Evolutionary conservation across 306 rosid genomes (phyloP), one percentile per base, ranked within the genome.

Genomic region (Cucurbita moschata): DNA sequence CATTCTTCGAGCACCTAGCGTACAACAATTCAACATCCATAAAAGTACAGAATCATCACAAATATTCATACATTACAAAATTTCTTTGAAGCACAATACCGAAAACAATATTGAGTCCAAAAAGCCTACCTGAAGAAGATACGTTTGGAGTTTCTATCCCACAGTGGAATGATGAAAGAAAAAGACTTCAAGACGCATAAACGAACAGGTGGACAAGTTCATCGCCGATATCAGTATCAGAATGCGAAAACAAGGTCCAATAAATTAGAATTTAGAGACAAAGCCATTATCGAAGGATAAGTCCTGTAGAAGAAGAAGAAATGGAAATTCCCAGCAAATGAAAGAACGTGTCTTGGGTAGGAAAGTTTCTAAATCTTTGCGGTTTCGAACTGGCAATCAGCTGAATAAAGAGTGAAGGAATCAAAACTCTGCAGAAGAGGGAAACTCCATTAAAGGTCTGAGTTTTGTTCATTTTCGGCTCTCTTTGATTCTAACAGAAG

Each of bases 1-100:
- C 58, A 69, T 69, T 69, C 58, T 3, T 69, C 73, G 57, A 69
- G 7, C 73, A 69, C 58, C 57, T 47, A 7, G 73, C 73, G 73
- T 30, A n/a, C 73, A 69, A 23, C 73, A 69, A 47, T 14, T 23
- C 44, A 69, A 49, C 3, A 26, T 14, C 19, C 54, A 49, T 0
- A 47, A 23, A 47, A 47, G 4, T 23, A 26, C 55, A 68, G 13
- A 47, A 26, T 4, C 58, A 30, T 14, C 14, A 7, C 10, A 47
- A 68, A 47, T 11, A 68, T 12, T 47, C 7, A 26, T 8, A 26
- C 39, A 23, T 30, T 23, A 30, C 14, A 7, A 8, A 47, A 4
- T 4, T 26, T 0, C 5, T 26, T 7, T 1, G 26, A 15, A n/a
- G 39, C 23, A 4, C 23, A 69, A 30, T 47, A 35, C 19, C 40